Evolutionary conservation across 352 stramenopile genomes (phyloP), one percentile per base, ranked within the genome.

Genomic region (Pythium dissotocum): DNA sequence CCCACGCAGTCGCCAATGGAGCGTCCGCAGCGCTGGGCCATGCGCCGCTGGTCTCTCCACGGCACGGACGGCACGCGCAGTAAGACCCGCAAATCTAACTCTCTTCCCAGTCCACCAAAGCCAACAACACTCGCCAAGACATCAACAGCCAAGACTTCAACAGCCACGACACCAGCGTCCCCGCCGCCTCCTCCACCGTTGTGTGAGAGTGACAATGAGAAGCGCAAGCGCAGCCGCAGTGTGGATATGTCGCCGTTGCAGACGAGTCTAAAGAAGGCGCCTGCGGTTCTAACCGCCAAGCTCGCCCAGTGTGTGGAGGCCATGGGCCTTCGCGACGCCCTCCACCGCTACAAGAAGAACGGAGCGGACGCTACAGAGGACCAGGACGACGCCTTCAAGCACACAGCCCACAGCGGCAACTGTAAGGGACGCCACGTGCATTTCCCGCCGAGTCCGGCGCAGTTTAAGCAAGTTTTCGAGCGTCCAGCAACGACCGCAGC

Each of bases 241-340:
- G 67, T 74, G 7, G 67, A 74, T 26, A 32, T 71, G 61, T 73
- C 67, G 6, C 71, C 79, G n/a, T 68, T 82, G 21, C 61, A 73
- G 5, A 73, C 83, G 21, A 89, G 80, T 63, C 70, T 90, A 0
- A 91, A 90, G 68, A 89, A 89, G 63, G 51, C 78, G 10, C 70
- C 75, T 59, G 76, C 77, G 6, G 53, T 68, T 14, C 63, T 91
- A 6, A 71, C 77, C 0, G 70, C 75, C 55, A 91, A 88, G 65
- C 82, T 83, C 71, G 76, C 68, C 33, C 71, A 82, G 59, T 89
- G 80, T 69, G 77, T 89, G 3, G 74, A 83, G 36, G 74, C 77
- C 18, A 77, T 89, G 7, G 77, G 77, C 0, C 69, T 85, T 30
- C 77, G 78, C 36, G 78, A 89, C 21, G 60, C 67, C 12, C 38